Evolutionary conservation across 768 basidiomycete species (phyloP), one percentile per base, ranked within the genome.

Genomic region (Vishniacozyma victoriae): DNA sequence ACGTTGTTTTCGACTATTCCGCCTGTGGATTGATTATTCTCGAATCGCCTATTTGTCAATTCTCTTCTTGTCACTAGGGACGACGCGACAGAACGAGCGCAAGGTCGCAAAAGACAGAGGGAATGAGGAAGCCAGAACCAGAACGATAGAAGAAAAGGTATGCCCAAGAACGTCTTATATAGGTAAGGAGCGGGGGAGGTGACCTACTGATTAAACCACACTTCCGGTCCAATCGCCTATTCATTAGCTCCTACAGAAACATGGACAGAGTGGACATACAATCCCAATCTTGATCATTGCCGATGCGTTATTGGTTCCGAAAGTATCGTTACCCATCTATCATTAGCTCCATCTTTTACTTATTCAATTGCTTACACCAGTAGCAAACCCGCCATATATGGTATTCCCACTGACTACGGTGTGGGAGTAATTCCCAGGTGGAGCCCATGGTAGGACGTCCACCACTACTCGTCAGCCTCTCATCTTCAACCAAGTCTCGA

Each of bases 221-320:
- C 54, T 35, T 50, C 35, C 7, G 62, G 66, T 11, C 63, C 62
- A 24, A 68, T 57, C 3, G 45, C 53, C 53, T 55, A 31, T 5
- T 25, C 12, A 41, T 5, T 22, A 22, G 12, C 43, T 14, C 6
- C 19, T 23, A 23, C 5, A 5, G 13, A 19, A 29, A 29, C 26
- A 15, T 18, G 19, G 7, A 20, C 18, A 25, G 11, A 26, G 15
- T 12, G 6, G 22, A 15, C 6, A 46, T 26, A 54, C 66, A 13
- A 64, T 65, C 13, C 66, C 66, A n/a, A 68, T 53, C 41, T 68
- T 68, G 51, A 68, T 62, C 36, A 68, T 54, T 12, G 66, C 58
- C 9, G 53, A 48, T 15, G 57, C 50, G 38, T 65, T 59, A 20
- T 63, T 56, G 9, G 45, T 22, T 4, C 66, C 66, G 3, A 48